Conservation (phyloP, 2,329 filamentous ascomycete genomes). For the Aschersonia sp. region DNA sequence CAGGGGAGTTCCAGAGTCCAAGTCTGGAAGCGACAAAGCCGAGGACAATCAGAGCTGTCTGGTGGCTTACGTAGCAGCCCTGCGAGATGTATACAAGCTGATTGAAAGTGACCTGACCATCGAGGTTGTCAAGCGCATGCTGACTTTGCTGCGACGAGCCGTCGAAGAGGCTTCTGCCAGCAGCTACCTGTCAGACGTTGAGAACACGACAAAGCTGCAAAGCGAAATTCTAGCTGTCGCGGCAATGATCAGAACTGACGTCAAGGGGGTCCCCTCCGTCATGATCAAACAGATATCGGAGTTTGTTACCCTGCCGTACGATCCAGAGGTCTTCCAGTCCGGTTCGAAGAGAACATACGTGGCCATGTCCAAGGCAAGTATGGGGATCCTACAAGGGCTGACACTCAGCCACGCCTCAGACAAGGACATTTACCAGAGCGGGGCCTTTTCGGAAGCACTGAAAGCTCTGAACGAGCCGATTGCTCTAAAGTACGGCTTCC, state of each 20-base stretch:
- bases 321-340: conserved; percentile 17
- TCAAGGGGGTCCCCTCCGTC: conserved; percentile 48
- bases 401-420: conserved; percentile 45
- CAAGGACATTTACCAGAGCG: conserved; percentile 53
- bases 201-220: conserved; percentile 61
- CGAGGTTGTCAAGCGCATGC: conserved; percentile 50
- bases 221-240: conserved; percentile 53
- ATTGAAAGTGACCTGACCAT: conserved; percentile 49
- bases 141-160: conserved; percentile 55
- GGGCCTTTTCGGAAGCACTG: conserved; percentile 51
- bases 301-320: conserved; percentile 57
- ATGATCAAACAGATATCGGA: conserved; percentile 56
- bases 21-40: conserved; percentile 18
- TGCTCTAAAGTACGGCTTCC: conserved; percentile 65
- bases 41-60: conserved; percentile 71
- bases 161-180: conserved; percentile 55
- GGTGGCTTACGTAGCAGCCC: conserved; percentile 66
- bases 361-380: conserved; percentile 72
- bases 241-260: conserved; percentile 51
- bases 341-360: conserved; percentile 61
- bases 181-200: conserved; percentile 56
- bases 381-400: conserved; percentile 51
- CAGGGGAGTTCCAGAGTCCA: conserved; percentile 41
- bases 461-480: conserved; percentile 57
- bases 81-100: conserved; percentile 66